Conservation (phyloP, 2,329 filamentous ascomycete species). For the Fusarium piperis region DNA sequence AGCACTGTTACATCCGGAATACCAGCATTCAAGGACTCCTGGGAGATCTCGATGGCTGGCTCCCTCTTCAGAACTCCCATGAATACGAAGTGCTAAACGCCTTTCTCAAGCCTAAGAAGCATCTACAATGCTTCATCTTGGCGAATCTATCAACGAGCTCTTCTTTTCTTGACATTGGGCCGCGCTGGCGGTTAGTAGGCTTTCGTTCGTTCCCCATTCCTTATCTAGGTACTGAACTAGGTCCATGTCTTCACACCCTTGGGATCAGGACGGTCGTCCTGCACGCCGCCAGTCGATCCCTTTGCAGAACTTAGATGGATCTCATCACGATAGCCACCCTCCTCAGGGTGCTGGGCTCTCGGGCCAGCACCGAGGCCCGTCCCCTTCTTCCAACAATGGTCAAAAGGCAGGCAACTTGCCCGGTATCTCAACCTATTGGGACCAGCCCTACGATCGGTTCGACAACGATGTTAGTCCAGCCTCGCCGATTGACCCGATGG, state of each 20-base stretch:
- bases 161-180: slow-evolving; percentile 36
- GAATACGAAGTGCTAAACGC: slow-evolving; percentile 25
- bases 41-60: slow-evolving; percentile 20
- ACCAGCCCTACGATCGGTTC: slow-evolving; percentile 55
- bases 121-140: slow-evolving; percentile 34
- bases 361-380: slow-evolving; percentile 13
- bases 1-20: slow-evolving; percentile 25
- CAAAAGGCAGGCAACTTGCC: slow-evolving; percentile 49
- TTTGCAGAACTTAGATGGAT: slow-evolving; percentile 67
- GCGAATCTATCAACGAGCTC: slow-evolving; percentile 3
- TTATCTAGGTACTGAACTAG: slow-evolving; percentile 3
- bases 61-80: slow-evolving; percentile 25
- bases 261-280: slow-evolving; percentile 40
- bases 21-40: slow-evolving; percentile 36
- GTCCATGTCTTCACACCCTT: slow-evolving; percentile 46
- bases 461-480: slow-evolving; percentile 50
- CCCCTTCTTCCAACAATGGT: slow-evolving; percentile 16
- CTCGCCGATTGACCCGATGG: slow-evolving; percentile 64
- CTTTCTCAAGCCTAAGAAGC: slow-evolving; percentile 9
- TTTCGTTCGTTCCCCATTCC: slow-evolving; percentile 12
- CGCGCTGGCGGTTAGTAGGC: slow-evolving; percentile 32
- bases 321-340: slow-evolving; percentile 23
- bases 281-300: slow-evolving; percentile 68
- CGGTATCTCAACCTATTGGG: slow-evolving; percentile 63
- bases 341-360: slow-evolving; percentile 13